A percentile compares a stretch with the other conserved stretches of the same genome.
Evolutionary conservation across 1,139 yeast species (phyloP).

Genomic region (Magnusiomyces tetraspermus): DNA sequence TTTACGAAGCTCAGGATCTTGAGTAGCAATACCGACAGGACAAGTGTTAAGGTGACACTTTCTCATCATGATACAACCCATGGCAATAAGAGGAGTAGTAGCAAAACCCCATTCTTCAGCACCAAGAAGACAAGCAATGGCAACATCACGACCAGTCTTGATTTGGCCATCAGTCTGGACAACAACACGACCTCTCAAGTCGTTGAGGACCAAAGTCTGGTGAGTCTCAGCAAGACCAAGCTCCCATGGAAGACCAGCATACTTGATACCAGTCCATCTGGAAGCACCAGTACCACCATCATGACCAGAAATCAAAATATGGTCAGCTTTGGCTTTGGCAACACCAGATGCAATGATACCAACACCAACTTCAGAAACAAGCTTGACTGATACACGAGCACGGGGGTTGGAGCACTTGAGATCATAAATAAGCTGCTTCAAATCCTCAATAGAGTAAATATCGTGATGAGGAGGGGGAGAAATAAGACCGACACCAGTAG

Average conservation of each 20-base stretch:
- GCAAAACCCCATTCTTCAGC: conserved; percentile 99
- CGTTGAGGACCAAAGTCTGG: conserved; percentile 92
- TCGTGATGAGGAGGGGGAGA: conserved; percentile 99
- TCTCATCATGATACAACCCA: conserved; percentile 96
- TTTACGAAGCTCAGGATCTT: conserved; percentile 86
- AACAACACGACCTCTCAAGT: conserved; percentile 86
- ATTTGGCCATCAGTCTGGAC: conserved; percentile 97
- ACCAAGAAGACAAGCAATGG: conserved; percentile 90
- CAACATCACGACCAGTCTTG: conserved; percentile 92
- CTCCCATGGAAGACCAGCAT: conserved; percentile 99
- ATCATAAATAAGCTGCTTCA: conserved; percentile 93
- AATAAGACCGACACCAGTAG: conserved; percentile 93
- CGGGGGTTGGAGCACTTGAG: conserved; percentile 95
- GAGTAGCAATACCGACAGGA: conserved; percentile 98
- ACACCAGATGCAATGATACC: conserved; percentile 99
- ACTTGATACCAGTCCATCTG: conserved; percentile 91
- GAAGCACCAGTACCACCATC: conserved; percentile 99
- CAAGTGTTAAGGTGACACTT: conserved; percentile 90
- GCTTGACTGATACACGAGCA: conserved; percentile 91
- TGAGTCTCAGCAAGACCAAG: conserved; percentile 97
- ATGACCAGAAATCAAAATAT: conserved; percentile 89
- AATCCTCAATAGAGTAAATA: conserved; percentile 94
- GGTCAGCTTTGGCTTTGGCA: conserved; percentile 97
- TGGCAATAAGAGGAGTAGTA: conserved; percentile 90
- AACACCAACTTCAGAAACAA: conserved; percentile 96